phyloP scores from a whole-genome alignment of 1,139 yeast genomes.

The Kluyveromyces marxianus region DNA sequence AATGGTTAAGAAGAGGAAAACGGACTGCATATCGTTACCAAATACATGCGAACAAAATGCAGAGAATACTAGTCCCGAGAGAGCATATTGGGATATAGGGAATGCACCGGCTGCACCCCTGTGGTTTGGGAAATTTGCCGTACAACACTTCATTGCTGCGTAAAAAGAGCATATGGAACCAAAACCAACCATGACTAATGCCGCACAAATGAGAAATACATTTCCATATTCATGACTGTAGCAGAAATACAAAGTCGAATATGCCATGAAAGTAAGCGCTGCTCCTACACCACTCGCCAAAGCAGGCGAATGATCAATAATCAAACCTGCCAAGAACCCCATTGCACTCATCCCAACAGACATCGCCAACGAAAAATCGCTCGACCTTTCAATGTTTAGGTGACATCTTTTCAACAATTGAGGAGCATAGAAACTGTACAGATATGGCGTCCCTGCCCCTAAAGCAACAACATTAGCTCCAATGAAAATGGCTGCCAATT shows the following conservation, averaged over 20 bases:
- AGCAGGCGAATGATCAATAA: conserved; percentile 58
- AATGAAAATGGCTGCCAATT: conserved; percentile 13
- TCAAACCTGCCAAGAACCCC: conserved; percentile 61
- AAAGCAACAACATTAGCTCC: conserved; percentile 36
- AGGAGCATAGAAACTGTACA: conserved; percentile 67
- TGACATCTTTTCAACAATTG: conserved; percentile 52
- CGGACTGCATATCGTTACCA: conserved; percentile 37
- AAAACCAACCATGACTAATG: conserved; percentile 49
- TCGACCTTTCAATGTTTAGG: conserved; percentile 53
- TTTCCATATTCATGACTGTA: conserved; percentile 30
- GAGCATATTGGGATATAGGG: conserved; percentile 53
- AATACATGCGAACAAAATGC: conserved; percentile 40
- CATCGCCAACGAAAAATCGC: conserved; percentile 53
- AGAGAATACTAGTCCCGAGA: conserved; percentile 36
- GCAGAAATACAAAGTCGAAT: conserved; percentile 33
- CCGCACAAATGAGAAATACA: conserved; percentile 37
- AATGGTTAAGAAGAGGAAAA: conserved; percentile 29
- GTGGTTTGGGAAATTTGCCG: conserved; percentile 61
- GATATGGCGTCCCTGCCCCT: conserved; percentile 64
- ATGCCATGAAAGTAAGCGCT: conserved; percentile 36
- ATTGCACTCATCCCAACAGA: conserved; percentile 60
- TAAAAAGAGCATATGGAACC: conserved; percentile 61
- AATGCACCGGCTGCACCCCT: conserved; percentile 64
- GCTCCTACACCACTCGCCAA: conserved; percentile 50
- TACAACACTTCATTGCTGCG: conserved; percentile 60